phyloP scores from a whole-genome alignment of 768 basidiomycete genomes.

The Exidia glandulosa region DNA sequence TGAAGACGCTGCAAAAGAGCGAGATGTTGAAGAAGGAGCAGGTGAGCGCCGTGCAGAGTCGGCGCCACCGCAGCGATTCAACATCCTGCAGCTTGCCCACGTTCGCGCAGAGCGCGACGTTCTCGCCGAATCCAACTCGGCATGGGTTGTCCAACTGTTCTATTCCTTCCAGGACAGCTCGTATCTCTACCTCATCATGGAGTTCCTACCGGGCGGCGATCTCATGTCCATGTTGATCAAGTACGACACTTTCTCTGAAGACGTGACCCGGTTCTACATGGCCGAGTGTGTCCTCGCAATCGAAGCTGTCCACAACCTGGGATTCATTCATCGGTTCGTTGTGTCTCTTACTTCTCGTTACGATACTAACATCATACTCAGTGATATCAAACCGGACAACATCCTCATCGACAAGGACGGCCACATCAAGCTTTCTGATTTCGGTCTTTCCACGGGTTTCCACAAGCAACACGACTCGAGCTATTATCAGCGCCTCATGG shows the following conservation, averaged over 20 bases:
- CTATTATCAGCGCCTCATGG: slow-evolving; percentile 86
- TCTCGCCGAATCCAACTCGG: slow-evolving; percentile 87
- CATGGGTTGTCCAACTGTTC: slow-evolving; percentile 93
- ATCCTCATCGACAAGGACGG: slow-evolving; percentile 97
- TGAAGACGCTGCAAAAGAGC: slow-evolving; percentile 95
- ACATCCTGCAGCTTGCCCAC: slow-evolving; percentile 66
- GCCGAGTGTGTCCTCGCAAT: slow-evolving; percentile 98
- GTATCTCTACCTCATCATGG: slow-evolving; percentile 96
- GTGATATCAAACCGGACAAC: slow-evolving; percentile 99
- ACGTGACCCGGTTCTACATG: slow-evolving; percentile 96
- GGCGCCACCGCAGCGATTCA: background rate
- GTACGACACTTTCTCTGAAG: slow-evolving; percentile 97
- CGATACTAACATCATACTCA: slow-evolving; percentile 21
- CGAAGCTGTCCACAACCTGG: slow-evolving; percentile 92
- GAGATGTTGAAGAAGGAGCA: slow-evolving; percentile 99
- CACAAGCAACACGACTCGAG: slow-evolving; percentile 95
- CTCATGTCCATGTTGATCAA: slow-evolving; percentile 99
- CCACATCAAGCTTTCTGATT: slow-evolving; percentile 96
- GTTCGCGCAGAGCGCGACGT: slow-evolving; percentile 97
- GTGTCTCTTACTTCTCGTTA: slow-evolving; percentile 3
- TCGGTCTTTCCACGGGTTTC: slow-evolving; percentile 98
- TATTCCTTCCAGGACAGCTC: slow-evolving; percentile 96
- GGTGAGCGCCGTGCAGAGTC: slow-evolving; percentile 30
- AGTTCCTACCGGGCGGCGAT: slow-evolving; percentile 96
- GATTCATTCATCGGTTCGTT: slow-evolving; percentile 90